Percentiles rank a stretch among this genome's conserved stretches.
Conservation (phyloP, 139 green algal species). For the Chara braunii region DNA sequence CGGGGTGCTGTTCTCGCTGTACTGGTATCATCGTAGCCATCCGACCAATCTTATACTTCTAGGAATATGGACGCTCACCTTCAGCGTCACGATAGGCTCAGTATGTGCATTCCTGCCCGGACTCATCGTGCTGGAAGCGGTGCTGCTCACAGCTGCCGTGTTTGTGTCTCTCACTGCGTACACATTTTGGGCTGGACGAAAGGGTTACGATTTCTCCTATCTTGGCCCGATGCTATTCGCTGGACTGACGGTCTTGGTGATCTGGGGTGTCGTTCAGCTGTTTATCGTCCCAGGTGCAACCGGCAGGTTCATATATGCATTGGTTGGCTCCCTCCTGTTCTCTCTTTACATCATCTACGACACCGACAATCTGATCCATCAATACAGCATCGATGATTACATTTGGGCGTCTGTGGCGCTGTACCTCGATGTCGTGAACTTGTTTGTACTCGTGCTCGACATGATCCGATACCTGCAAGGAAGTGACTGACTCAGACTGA, state of each 20-base stretch:
- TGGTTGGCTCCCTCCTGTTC: conserved; percentile 19
- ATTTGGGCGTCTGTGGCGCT: conserved; percentile 55
- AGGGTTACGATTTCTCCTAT: conserved; percentile 54
- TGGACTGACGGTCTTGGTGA: conserved; percentile 29
- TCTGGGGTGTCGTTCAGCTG: conserved; percentile 55
- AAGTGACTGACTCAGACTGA: too few relatives aligned
- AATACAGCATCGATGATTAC: conserved; percentile 57
- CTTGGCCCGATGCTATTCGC: conserved; percentile 62
- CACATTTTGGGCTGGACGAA: conserved; percentile 54
- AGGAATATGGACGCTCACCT: conserved; percentile 39
- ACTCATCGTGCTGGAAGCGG: conserved; percentile 55
- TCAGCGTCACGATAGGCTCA: conserved; percentile 8
- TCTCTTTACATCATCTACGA: conserved; percentile 37
- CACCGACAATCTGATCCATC: conserved; percentile 27
- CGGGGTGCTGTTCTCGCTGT: conserved; percentile 30
- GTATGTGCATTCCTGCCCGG: conserved; percentile 8
- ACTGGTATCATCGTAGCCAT: conserved; percentile 51
- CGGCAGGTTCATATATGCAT: neutral
- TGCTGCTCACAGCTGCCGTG: conserved; percentile 50
- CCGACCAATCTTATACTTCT: conserved; percentile 59
- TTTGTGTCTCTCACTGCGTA: conserved; percentile 52
- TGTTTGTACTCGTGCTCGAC: conserved; percentile 61
- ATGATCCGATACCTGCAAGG: conserved; percentile 12
- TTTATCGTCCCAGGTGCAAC: conserved; percentile 19
- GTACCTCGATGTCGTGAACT: conserved; percentile 72